phyloP scores from a whole-genome alignment of 345 rosid species.

The Psidium friedrichsthalianum region DNA sequence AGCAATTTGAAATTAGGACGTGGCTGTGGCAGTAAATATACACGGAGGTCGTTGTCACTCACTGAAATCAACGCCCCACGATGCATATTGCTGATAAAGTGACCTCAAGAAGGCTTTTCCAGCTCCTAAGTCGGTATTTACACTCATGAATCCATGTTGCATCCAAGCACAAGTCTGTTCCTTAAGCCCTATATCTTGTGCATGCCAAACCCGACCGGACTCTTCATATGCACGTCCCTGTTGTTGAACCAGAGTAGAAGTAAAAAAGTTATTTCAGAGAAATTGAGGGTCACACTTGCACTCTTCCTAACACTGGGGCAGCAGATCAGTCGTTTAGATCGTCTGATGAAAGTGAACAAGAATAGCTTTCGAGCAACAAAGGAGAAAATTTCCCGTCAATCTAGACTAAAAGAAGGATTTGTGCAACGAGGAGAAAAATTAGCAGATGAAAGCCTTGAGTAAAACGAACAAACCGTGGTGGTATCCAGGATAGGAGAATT shows the following conservation, averaged over 20 bases:
- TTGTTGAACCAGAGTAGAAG: constrained; percentile 4
- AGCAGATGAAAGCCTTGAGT: not conserved
- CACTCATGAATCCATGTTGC: constrained; percentile 87
- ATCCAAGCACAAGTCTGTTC: constrained; percentile 90
- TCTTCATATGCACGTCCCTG: constrained; percentile 61
- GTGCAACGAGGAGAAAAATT: not conserved
- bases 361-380: not conserved
- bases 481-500: constrained; percentile 62
- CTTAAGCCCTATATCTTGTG: constrained; percentile 65
- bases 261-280: not conserved
- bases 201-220: constrained; percentile 55
- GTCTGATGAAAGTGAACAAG: not conserved
- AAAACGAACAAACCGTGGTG: constrained; percentile 23
- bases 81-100: constrained; percentile 67
- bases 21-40: not conserved
- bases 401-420: not conserved
- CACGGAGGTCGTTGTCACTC: not conserved
- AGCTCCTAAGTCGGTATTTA: constrained; percentile 55
- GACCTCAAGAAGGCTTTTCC: constrained; percentile 90
- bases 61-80: constrained; percentile 97
- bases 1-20: not conserved
- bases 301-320: not conserved
- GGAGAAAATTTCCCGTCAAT: not conserved
- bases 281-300: not conserved
- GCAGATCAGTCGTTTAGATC: not conserved